Base-by-base conservation (phyloP, 805 yeast species). In the Wickerhamomyces chambardii region DNA sequence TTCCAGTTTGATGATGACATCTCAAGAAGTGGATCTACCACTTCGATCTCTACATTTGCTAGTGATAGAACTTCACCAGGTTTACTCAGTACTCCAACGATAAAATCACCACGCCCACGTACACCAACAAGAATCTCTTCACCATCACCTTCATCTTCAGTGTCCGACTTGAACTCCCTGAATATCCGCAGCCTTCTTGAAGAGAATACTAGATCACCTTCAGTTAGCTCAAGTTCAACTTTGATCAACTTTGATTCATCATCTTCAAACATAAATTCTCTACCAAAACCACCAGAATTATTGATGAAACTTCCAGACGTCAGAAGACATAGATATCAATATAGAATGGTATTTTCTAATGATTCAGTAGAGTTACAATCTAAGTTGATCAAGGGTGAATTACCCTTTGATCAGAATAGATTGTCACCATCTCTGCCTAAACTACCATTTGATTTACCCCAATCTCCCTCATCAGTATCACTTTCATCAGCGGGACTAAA, bases 251-350 rank as follows among this genome's bases (percentile, higher is more conserved):
- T n/a, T n/a, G n/a, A n/a, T n/a, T n/a, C n/a, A n/a, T n/a, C n/a
- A n/a, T n/a, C n/a, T n/a, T 24, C 27, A 12, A 24, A 14, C 27
- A 49, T 49, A 51, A 55, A 51, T 14, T 38, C 54, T 5, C 36
- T 56, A 2, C 59, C 59, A 6, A 27, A 48, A 4, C 74, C 75
- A 6, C 73, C 73, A 4, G 75, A 70, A 40, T 47, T 75, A 27
- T 52, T 57, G 30, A 54, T 50, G 31, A 46, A 61, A 6, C 63
- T 70, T 0, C 74, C 77, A 3, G 70, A 66, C 19, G 53, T 70
- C 9, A 50, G 58, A 21, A 47, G 70, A 28, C 75, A 73, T n/a
- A 43, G 58, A 17, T 67, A 58, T 48, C 68, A 58, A 44, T 71
- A 70, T 48, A 73, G 69, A 28, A 47, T 73, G 27, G 56, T 62